These are phyloP conservation scores for Aaosphaeria pasadenensis DNA, from an alignment of 2,329 filamentous ascomycete species.

Conservation along the genomic window DNA sequence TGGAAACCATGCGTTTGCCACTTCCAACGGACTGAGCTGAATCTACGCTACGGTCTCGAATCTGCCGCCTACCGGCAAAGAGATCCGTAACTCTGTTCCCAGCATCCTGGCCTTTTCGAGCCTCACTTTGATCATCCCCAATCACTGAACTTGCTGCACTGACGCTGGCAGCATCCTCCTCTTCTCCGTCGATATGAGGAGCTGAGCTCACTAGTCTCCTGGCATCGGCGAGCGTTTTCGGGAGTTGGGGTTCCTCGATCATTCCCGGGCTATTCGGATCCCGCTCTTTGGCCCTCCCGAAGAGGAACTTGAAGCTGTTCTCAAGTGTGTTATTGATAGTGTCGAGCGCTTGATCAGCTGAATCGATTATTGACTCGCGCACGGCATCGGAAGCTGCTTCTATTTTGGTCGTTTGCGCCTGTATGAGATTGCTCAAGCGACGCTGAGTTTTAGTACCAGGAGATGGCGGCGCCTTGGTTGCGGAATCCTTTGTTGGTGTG, in stretches of 20 bases:
- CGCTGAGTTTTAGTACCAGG: conserved; percentile 60
- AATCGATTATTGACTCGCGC: conserved; percentile 63
- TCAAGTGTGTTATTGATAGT: conserved; percentile 88
- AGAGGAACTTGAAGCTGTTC: conserved; percentile 88
- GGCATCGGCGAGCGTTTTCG: conserved; percentile 90
- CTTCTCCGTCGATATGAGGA: conserved; percentile 45
- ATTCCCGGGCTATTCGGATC: conserved; percentile 29
- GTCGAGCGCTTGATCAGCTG: conserved; percentile 88
- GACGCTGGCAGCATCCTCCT: conserved; percentile 52
- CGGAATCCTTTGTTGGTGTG: conserved; percentile 19
- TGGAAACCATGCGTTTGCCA: conserved; percentile 54
- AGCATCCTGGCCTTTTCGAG: conserved; percentile 29
- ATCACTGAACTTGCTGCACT: conserved; percentile 54
- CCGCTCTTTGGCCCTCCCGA: conserved; percentile 80
- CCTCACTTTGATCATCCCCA: conserved; percentile 34
- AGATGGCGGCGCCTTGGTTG: conserved; percentile 24
- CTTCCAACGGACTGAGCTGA: conserved; percentile 63
- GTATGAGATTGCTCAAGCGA: conserved; percentile 80
- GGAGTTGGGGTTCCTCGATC: conserved; percentile 53
- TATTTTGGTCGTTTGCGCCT: conserved; percentile 77
- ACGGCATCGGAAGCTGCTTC: conserved; percentile 81
- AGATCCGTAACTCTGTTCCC: conserved; percentile 65
- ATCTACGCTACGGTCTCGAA: conserved; percentile 74
- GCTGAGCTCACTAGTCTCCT: conserved; percentile 80
- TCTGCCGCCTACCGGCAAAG: conserved; percentile 62